Base-by-base conservation (phyloP, 441 rosid genomes). In the Adansonia rubrostipa region DNA sequence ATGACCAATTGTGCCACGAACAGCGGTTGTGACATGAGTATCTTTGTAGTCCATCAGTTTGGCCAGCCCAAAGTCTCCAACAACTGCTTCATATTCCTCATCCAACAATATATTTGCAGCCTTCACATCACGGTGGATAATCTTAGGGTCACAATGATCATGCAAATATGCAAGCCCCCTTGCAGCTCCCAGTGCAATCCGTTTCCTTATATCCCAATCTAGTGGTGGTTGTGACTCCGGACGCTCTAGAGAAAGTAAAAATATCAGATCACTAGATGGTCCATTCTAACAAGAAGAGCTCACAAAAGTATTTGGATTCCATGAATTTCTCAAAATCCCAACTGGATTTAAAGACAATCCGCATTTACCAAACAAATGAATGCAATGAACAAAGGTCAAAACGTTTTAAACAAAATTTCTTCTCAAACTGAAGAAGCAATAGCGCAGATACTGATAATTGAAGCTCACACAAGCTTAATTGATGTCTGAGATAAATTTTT, bases 1-100 rank as follows among this genome's bases (percentile, higher is more conserved):
- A 80, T 91, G 95, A 70, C 95, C 95, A 9, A 91, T 89, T 6
- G 95, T 89, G 79, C 95, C 95, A 71, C 95, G 91, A 51, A 91
- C 93, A 68, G 93, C 93, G 6, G 93, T 91, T 50, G 93, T 89
- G 58, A 91, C 95, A 69, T 89, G 93, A 15, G 95, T 88, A 76
- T 91, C 95, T 83, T 91, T 91, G 84, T 88, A 91, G 79, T 91
- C 93, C 92, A 91, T 89, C 81, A 91, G 95, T 83, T 87, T 91
- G 70, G 95, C 93, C 61, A 91, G 87, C 71, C 95, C 95, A 77
- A 91, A 91, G 47, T 91, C 95, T 36, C 95, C 93, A 3, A 91
- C 93, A 53, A 91, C 95, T 1, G 95, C 95, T 87, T 91, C 95
- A 79, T 82, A 91, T 51, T 91, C 93, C 78, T 89, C 93, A 76